A percentile compares a stretch with the other conserved stretches of the same genome.
Evolutionary conservation across 2,329 filamentous ascomycete species (phyloP).

Genomic region (Leptographium flavum): DNA sequence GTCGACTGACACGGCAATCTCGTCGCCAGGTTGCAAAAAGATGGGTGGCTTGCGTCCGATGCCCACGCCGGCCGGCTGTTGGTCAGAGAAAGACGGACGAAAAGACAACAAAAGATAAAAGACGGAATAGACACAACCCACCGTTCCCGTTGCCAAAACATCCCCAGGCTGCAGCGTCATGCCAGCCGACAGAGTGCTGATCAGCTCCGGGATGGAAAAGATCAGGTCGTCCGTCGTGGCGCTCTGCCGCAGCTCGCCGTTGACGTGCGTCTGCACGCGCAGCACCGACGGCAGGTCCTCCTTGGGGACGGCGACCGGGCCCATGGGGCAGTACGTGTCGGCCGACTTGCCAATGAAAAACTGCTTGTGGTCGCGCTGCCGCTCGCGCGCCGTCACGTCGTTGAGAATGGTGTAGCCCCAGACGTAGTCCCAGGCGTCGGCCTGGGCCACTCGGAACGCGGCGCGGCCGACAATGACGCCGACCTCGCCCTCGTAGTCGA

Average conservation of each 20-base stretch:
- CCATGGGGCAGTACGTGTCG: conserved; percentile 39
- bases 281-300: conserved; percentile 28
- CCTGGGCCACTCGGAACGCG: conserved; percentile 27
- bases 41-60: conserved; percentile 27
- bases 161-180: conserved; percentile 29
- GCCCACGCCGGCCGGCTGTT: conserved; percentile 27
- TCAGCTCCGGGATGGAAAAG: conserved; percentile 24
- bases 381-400: conserved; percentile 33
- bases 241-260: conserved; percentile 32
- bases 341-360: conserved; percentile 44
- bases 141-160: conserved; percentile 29
- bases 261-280: conserved; percentile 28
- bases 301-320: conserved; percentile 16
- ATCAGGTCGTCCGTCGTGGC: conserved; percentile 25
- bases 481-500: conserved; percentile 31
- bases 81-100: background rate
- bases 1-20: conserved; percentile 24
- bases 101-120: background rate
- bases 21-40: conserved; percentile 26
- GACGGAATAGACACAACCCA: conserved; percentile 7
- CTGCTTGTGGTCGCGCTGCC: conserved; percentile 39
- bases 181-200: conserved; percentile 24
- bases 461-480: conserved; percentile 4
- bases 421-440: conserved; percentile 32
- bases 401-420: conserved; percentile 40